Conservation (phyloP, 139 green algal genomes). For the Gonium pectorale region DNA sequence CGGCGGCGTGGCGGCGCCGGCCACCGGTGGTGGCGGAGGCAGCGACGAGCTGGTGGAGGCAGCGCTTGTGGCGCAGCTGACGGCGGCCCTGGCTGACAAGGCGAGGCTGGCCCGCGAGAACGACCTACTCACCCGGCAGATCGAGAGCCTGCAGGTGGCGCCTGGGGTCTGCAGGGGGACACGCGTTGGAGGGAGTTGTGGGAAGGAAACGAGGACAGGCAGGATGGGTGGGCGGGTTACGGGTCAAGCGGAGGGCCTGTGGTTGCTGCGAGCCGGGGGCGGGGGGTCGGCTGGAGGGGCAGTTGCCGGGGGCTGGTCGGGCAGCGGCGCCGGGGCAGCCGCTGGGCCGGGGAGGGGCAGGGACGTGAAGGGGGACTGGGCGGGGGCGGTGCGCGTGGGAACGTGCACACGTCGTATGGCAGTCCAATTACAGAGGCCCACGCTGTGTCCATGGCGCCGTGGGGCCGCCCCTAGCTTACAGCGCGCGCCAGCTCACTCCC, state of each 20-base stretch:
- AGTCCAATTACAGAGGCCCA: background rate
- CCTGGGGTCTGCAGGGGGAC: no score
- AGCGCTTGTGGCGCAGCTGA: constrained; percentile 41
- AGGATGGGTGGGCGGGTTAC: no score
- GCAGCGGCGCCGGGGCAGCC: background rate
- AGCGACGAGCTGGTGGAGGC: constrained; percentile 25
- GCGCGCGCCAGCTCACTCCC: background rate
- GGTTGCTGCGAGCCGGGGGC: no score
- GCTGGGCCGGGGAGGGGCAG: background rate
- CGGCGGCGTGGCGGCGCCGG: background rate
- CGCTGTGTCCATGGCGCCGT: no score
- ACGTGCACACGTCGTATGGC: background rate
- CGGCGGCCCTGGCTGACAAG: constrained; percentile 39
- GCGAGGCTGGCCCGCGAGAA: constrained; percentile 46
- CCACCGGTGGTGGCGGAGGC: background rate
- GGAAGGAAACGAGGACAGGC: background rate
- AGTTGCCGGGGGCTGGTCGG: background rate
- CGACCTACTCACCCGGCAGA: background rate
- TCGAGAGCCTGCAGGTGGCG: constrained; percentile 27
- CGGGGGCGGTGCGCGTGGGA: background rate
- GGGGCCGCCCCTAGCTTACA: no score
- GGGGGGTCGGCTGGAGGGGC: no score
- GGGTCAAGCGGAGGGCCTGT: no score
- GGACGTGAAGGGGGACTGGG: background rate
- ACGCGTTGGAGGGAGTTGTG: background rate